phyloP scores from a whole-genome alignment of 805 yeast species.

The Candida methanosorbosa region DNA sequence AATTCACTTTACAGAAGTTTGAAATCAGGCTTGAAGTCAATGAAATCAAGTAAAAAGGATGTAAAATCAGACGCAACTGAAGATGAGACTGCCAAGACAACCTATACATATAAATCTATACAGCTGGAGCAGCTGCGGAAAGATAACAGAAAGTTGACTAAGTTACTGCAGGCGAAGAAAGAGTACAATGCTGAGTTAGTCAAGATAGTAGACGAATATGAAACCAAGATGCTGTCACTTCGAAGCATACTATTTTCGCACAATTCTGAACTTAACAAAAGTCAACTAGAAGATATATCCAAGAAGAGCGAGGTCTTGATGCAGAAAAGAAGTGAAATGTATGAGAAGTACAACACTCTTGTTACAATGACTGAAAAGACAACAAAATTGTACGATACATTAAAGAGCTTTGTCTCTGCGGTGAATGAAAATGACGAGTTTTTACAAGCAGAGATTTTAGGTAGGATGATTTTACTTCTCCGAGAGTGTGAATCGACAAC shows the following conservation, averaged over 20 bases:
- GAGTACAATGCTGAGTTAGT: slow-evolving; percentile 12
- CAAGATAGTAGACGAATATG: slow-evolving; percentile 10
- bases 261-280: slow-evolving; percentile 5
- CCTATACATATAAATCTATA: slow-evolving; percentile 2
- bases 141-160: slow-evolving; percentile 9
- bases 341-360: slow-evolving; percentile 9
- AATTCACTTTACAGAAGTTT: slow-evolving; percentile 2
- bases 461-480: neutral
- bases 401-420: slow-evolving; percentile 6
- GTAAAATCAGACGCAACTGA: too few relatives aligned
- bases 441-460: slow-evolving; percentile 5
- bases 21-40: slow-evolving; percentile 2
- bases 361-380: slow-evolving; percentile 11
- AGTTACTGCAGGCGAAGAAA: slow-evolving; percentile 7
- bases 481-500: neutral
- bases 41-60: neutral
- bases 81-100: too few relatives aligned
- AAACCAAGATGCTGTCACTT: slow-evolving; percentile 6
- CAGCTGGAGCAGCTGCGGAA: slow-evolving; percentile 1
- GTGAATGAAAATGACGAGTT: slow-evolving; percentile 3
- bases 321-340: slow-evolving; percentile 8
- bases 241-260: too few relatives aligned
- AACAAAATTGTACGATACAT: slow-evolving; percentile 7
- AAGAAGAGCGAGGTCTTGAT: slow-evolving; percentile 6
- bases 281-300: slow-evolving; percentile 9